Percentiles rank a stretch among this genome's conserved stretches.
Conservation (phyloP, 257 asterid species). For the Catharanthus roseus region DNA sequence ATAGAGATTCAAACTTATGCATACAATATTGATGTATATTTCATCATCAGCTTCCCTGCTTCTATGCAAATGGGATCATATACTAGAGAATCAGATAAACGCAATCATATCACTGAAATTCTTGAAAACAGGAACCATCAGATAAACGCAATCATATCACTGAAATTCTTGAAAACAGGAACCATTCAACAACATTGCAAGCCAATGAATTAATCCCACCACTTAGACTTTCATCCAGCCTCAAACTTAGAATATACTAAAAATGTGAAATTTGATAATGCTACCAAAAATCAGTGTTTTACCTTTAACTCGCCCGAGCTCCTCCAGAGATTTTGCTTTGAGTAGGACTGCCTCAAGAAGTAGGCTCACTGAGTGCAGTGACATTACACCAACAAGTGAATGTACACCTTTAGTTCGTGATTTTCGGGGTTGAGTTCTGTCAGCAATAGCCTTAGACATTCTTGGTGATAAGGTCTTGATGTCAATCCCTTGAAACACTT, state of each 20-base stretch:
- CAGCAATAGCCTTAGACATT: constrained; percentile 64
- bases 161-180: background rate
- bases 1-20: background rate
- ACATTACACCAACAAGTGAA: constrained; percentile 53
- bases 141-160: background rate
- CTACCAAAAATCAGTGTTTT: constrained; percentile 2
- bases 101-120: background rate
- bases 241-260: background rate
- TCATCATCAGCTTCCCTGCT: background rate
- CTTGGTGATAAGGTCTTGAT: constrained; percentile 55
- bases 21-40: background rate
- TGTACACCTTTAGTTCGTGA: constrained; percentile 38
- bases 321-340: constrained; percentile 64
- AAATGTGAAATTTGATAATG: background rate
- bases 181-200: background rate
- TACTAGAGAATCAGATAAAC: background rate
- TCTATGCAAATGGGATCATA: background rate
- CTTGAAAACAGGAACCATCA: background rate
- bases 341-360: constrained; percentile 84
- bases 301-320: constrained; percentile 81
- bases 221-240: background rate
- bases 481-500: constrained; percentile 92
- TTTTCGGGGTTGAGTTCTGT: constrained; percentile 51
- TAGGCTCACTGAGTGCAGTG: constrained; percentile 79
- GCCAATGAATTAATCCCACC: background rate